Base-by-base conservation (phyloP, 768 basidiomycete species). In the Fistulinella prunicolor region DNA sequence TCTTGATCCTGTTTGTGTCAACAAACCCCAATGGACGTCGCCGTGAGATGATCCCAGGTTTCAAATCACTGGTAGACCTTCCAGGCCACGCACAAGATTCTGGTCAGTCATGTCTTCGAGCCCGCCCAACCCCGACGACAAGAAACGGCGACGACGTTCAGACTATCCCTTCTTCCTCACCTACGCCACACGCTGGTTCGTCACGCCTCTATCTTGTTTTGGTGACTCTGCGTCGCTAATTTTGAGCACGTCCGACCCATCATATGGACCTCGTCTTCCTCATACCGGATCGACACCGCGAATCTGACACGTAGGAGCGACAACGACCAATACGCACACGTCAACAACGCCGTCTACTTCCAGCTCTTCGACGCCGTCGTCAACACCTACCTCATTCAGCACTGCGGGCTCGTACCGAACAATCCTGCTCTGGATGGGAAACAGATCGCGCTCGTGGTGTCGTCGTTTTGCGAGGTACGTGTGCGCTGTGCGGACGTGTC, bases 321-420 rank as follows among this genome's bases (percentile, higher is more conserved):
- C 73, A 91, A 90, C 58, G 89, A 91, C 71, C 87, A 89, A 57
- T 91, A 91, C 60, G 75, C 79, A 12, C 89, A 91, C 51, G 71
- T 90, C 59, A 90, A 91, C 68, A 92, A 91, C 65, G 75, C 85
- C 0, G 69, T 89, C 14, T 92, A 89, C 66, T 86, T 88, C 60
- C 85, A 86, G 58, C 74, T 88, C 47, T 87, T 90, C 67, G 89
- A 91, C 68, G 87, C 88, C 5, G 72, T 89, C 58, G 72, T 91
- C 65, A 92, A 91, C 63, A 77, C 84, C 9, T 92, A 88, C 65
- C 80, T 90, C 51, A 82, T 89, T 30, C 70, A 78, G 45, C 70
- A 74, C 26, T 90, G 87, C 55, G 75, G 73, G 10, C 72, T 82
- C 32, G 60, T 73, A 3, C 86, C 88, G 0, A 62, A 69, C 3